Evolutionary conservation across 306 rosid genomes (phyloP), one percentile per base, ranked within the genome.

Genomic region (Prunus kanzakura): DNA sequence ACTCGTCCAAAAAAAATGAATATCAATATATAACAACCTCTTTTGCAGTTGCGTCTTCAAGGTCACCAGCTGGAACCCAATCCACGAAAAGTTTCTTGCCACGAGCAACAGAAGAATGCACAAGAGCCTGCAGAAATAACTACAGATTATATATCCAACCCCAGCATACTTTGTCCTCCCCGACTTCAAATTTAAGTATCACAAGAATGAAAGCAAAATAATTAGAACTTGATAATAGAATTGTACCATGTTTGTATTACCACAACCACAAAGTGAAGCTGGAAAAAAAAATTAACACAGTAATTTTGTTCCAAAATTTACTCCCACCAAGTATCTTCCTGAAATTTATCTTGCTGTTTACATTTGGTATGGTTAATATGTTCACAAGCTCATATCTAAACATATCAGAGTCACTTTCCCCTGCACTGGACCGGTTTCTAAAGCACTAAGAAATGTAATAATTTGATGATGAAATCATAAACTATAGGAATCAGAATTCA

Each of bases 1-100:
- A 30, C 29, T 32, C 38, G 1, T 32, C 38, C 1, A 32, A 32
- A 32, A 32, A 32, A 32, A 32, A 32, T 61, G 61, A 72, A 54
- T 43, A 43, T 63, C 49, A 23, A 58, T 41, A 61, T 61, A 27
- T 25, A 58, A 30, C 29, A 66, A 85, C 89, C 89, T 83, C 89
- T 77, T 83, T 80, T 9, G 74, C 79, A 20, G 85, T 80, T 69
- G 56, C 46, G 13, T 67, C 84, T 73, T 86, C 89, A 66, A 86
- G 82, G 65, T 86, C 84, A 71, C 80, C 58, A 73, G 89, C 83
- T 20, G 89, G 29, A 64, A 86, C 80, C 89, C 87, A 86, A 22
- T 86, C 85, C 22, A 86, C 71, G 46, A 68, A 54, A 56, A 86
- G 86, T 64, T 81, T 86, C 77, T 84, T 81, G 29, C 79, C 71